A percentile compares a stretch with the other conserved stretches of the same genome.
phyloP scores from a whole-genome alignment of 2,329 filamentous ascomycete genomes.

The Aureobasidium sp. region DNA sequence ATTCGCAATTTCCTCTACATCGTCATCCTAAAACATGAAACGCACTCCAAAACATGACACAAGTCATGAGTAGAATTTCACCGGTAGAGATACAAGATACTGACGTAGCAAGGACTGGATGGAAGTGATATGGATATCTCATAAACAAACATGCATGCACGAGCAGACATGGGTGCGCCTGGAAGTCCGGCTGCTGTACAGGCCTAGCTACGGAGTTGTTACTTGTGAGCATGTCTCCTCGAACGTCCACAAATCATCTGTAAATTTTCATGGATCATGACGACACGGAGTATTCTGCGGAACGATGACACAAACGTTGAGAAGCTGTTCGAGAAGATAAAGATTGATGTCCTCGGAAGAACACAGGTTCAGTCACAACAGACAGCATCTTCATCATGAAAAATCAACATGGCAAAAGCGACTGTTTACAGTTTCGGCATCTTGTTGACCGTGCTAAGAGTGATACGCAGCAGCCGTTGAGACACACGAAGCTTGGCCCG shows the following conservation, averaged over 20 bases:
- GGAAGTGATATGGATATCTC: background rate
- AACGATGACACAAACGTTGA: background rate
- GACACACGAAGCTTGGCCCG: slow-evolving; percentile 11
- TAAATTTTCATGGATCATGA: background rate
- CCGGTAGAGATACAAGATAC: background rate
- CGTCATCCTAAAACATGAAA: background rate
- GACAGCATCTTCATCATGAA: background rate
- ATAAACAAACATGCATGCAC: background rate
- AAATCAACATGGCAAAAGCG: background rate
- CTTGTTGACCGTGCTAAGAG: slow-evolving; percentile 4
- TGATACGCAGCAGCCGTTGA: slow-evolving; percentile 12
- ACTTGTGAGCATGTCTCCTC: background rate
- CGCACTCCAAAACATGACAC: background rate
- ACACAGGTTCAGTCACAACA: background rate
- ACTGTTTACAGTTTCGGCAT: slow-evolving; percentile 4
- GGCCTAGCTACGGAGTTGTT: background rate
- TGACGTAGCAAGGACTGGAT: background rate
- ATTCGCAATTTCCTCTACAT: background rate
- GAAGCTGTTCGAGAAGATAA: background rate
- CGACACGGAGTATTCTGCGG: background rate
- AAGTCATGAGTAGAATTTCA: slow-evolving; percentile 1
- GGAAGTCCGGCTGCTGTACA: background rate
- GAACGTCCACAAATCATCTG: background rate
- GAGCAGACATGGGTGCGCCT: background rate
- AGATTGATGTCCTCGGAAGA: background rate